Evolutionary conservation across 116 monocot species (phyloP).

Genomic region (Iris pallida): DNA sequence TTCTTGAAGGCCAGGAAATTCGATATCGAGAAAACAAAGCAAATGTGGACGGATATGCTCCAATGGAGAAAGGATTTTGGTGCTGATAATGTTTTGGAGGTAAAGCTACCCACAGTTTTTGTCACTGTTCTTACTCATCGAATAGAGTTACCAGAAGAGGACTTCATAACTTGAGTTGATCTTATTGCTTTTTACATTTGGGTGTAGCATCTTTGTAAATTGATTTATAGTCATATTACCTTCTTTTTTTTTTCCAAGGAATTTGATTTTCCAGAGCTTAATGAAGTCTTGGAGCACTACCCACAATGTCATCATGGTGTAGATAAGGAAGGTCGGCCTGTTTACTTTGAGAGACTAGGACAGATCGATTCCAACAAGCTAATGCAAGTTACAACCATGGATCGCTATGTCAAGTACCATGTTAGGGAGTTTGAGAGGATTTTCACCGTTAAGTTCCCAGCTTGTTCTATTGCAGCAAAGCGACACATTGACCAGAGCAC

Average conservation of each 20-base stretch:
- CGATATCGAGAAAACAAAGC: slow-evolving; percentile 85
- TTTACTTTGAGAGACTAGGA: slow-evolving; percentile 84
- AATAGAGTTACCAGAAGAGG: too few relatives aligned
- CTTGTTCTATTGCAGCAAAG: slow-evolving; percentile 91
- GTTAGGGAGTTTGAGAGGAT: slow-evolving; percentile 88
- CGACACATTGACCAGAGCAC: slow-evolving; percentile 91
- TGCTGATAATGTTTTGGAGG: slow-evolving; percentile 67
- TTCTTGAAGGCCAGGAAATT: slow-evolving; percentile 88
- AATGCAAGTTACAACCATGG: slow-evolving; percentile 90
- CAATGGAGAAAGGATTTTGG: slow-evolving; percentile 94
- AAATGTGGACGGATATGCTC: slow-evolving; percentile 96
- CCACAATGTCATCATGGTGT: slow-evolving; percentile 95
- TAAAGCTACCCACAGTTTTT: slow-evolving; percentile 7
- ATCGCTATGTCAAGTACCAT: slow-evolving; percentile 85
- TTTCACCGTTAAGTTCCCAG: slow-evolving; percentile 82
- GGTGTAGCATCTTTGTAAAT: too few relatives aligned
- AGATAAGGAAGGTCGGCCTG: slow-evolving; percentile 85
- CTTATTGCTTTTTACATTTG: too few relatives aligned
- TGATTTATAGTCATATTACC: too few relatives aligned
- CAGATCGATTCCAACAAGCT: slow-evolving; percentile 77
- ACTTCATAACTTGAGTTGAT: too few relatives aligned
- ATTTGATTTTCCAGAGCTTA: slow-evolving; percentile 76
- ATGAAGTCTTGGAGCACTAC: slow-evolving; percentile 74
- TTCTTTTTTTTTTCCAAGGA: slow-evolving; percentile 30
- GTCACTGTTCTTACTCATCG: neutral